Percentiles rank a stretch among this genome's conserved stretches.
phyloP scores from a whole-genome alignment of 768 basidiomycete species.

The Rhizopogon vinicolor region DNA sequence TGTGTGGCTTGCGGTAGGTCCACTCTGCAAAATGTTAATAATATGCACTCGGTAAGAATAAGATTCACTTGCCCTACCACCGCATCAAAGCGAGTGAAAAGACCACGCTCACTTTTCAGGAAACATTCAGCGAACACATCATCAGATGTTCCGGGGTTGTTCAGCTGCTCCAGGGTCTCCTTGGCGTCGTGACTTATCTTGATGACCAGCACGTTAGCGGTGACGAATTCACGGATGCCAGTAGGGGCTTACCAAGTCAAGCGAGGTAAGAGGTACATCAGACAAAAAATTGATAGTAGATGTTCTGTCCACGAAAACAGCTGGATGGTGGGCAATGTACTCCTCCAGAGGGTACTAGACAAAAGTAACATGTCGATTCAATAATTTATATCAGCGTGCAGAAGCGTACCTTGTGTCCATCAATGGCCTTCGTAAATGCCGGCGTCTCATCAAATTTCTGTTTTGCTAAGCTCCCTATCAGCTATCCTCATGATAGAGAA shows the following conservation, averaged over 20 bases:
- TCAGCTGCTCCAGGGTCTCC: conserved; percentile 63
- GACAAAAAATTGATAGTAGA: conserved; percentile 76
- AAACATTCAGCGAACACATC: conserved; percentile 74
- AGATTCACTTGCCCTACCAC: conserved; percentile 49
- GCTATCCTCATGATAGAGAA: background rate
- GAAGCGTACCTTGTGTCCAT: conserved; percentile 48
- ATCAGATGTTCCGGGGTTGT: conserved; percentile 37
- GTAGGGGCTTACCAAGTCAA: conserved; percentile 58
- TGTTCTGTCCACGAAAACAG: conserved; percentile 75
- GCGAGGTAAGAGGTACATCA: conserved; percentile 69
- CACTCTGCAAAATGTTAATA: conserved; percentile 37
- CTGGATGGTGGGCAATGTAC: conserved; percentile 44
- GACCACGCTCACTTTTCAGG: conserved; percentile 62
- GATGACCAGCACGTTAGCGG: background rate
- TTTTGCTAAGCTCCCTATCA: conserved; percentile 45
- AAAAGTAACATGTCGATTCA: background rate
- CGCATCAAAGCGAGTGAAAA: conserved; percentile 68
- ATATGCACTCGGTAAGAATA: background rate
- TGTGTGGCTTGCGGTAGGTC: conserved; percentile 36
- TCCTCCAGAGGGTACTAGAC: conserved; percentile 54
- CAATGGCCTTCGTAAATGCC: conserved; percentile 53
- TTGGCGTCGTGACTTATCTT: conserved; percentile 76
- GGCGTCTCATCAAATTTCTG: conserved; percentile 58
- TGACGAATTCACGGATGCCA: background rate
- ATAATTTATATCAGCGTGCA: background rate